A percentile compares a stretch with the other conserved stretches of the same genome.
Conservation (phyloP, 177 flowering plant species). For the Vitis hybrid region DNA sequence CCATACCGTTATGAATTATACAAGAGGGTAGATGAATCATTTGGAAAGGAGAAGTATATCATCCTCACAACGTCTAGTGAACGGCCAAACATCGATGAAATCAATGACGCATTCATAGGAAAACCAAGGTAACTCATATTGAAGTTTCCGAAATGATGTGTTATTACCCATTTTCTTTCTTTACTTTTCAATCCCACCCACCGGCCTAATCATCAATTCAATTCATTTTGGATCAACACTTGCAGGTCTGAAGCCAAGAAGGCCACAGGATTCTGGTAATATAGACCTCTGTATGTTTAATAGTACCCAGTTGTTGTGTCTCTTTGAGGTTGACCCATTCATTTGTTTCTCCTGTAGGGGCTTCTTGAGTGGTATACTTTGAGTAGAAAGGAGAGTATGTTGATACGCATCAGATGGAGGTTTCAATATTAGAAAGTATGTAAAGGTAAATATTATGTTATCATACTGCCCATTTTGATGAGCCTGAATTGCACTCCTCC, state of each 20-base stretch:
- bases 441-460: background rate
- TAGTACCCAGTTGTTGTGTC: background rate
- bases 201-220: conserved; percentile 1
- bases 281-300: background rate
- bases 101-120: conserved; percentile 79
- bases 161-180: too few relatives aligned
- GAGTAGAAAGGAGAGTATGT: conserved; percentile 1
- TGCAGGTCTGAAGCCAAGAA: conserved; percentile 57
- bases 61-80: conserved; percentile 54
- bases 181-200: background rate
- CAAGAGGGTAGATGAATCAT: conserved; percentile 73
- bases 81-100: conserved; percentile 64
- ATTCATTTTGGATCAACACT: conserved; percentile 3
- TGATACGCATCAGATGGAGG: background rate
- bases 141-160: background rate
- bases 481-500: too few relatives aligned
- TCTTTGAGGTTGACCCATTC: conserved; percentile 1
- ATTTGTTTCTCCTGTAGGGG: conserved; percentile 47
- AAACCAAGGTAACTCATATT: conserved; percentile 57
- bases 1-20: conserved; percentile 74
- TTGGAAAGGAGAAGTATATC: conserved; percentile 73
- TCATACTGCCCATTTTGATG: too few relatives aligned
- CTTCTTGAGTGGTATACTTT: conserved; percentile 62
- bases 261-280: conserved; percentile 71
- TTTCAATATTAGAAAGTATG: background rate